Evolutionary conservation across 2,329 filamentous ascomycete species (phyloP), one percentile per base, ranked within the genome.

Genomic region (Aschersonia sp.): DNA sequence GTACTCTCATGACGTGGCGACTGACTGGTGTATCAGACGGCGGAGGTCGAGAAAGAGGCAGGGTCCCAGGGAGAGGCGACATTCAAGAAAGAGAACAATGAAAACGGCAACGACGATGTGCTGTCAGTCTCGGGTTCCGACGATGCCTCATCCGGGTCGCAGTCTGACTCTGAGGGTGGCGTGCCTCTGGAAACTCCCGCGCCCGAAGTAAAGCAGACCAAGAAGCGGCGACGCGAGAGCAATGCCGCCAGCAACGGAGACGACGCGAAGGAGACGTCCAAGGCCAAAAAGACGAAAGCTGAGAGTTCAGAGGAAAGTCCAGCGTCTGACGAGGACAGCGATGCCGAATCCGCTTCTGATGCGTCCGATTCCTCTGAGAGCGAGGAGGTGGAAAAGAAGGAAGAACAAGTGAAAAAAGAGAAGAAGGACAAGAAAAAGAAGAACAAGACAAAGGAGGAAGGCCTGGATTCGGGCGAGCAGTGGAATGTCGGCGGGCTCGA

Each of bases 401-500:
- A 43, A 33, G 53, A 53, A 31, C 55, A 59, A 22, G 40, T 11
- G 40, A 42, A n/a, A 30, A 45, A 39, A 22, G 45, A 54, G 42
- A 47, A 52, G 22, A 55, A 54, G 39, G 52, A 54, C 22, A 49
- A 52, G 30, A 54, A 55, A 42, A 55, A 54, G 39, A 45, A 52
- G 14, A 43, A n/a, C 14, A 8, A 56, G 45, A 35, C 58, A 14
- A 52, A 61, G 42, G 48, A 57, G 30, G 45, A 54, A 5, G 39
- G 51, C 8, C 32, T 53, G 4, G 47, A 54, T 14, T 50, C 60
- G 11, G 59, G 57, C 4, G 71, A 71, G 57, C 63, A 70, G 52
- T 78, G 75, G 75, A 74, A 76, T 51, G 72, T 77, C 30, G 58
- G 63, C 14, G 68, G 64, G 35, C 65, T 80, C 35, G 69, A 68